phyloP scores from a whole-genome alignment of 2,329 filamentous ascomycete genomes.

The Fusarium continuum region DNA sequence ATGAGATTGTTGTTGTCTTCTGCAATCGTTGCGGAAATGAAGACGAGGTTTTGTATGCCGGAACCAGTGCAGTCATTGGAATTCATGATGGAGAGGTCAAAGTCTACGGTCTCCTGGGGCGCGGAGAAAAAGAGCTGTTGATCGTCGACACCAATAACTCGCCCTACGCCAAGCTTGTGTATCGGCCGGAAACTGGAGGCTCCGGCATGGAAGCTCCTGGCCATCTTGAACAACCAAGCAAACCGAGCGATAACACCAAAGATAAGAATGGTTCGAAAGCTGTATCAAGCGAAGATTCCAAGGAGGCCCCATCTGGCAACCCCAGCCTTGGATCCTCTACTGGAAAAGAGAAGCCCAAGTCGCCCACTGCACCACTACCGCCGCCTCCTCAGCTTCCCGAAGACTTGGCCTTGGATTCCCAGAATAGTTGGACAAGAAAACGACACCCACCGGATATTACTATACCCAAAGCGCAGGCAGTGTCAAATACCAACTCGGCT shows the following conservation, averaged over 20 bases:
- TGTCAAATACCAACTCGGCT: not conserved
- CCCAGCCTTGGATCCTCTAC: not conserved
- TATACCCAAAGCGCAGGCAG: not conserved
- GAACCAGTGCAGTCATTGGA: conserved; percentile 76
- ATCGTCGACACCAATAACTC: conserved; percentile 69
- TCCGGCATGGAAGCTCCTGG: not conserved
- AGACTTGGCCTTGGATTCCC: not conserved
- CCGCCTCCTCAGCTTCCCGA: conserved; percentile 5
- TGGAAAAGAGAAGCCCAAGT: not conserved
- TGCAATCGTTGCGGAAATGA: conserved; percentile 77
- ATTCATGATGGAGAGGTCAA: conserved; percentile 71
- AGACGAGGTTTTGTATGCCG: conserved; percentile 73
- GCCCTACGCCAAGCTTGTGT: conserved; percentile 57
- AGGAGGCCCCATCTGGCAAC: not conserved
- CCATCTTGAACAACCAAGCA: not conserved
- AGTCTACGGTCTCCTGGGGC: conserved; percentile 75
- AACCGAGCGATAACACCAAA: not conserved
- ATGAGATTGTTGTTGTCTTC: conserved; percentile 74
- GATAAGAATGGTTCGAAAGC: not conserved
- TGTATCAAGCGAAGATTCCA: not conserved
- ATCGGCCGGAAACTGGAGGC: conserved; percentile 17
- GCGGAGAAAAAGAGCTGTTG: conserved; percentile 73
- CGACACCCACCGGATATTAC: not conserved
- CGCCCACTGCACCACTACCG: not conserved
- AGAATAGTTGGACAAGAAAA: not conserved